These are phyloP conservation scores for Claviceps arundinis DNA, from an alignment of 2,329 filamentous ascomycete genomes.

Conservation along the genomic window DNA sequence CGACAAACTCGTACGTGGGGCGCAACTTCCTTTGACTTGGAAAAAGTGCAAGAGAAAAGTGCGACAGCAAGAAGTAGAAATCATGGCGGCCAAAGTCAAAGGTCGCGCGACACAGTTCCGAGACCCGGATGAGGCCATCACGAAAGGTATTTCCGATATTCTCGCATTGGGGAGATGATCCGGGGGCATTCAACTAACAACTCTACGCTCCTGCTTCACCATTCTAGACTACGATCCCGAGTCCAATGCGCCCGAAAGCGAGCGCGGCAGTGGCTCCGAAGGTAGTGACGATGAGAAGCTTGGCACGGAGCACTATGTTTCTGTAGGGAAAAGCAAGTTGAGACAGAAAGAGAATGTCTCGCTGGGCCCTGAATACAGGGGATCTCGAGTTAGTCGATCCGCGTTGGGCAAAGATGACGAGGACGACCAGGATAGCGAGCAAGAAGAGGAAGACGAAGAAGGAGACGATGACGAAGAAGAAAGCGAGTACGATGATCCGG, in stretches of 20 bases:
- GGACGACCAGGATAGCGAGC: constrained; percentile 14
- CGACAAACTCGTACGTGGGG: constrained; percentile 20
- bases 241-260: constrained; percentile 44
- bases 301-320: constrained; percentile 77
- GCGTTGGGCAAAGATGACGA: constrained; percentile 45
- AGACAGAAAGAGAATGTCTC: constrained; percentile 55
- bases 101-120: constrained; percentile 47
- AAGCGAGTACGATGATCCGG: constrained; percentile 43
- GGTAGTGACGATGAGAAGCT: constrained; percentile 37
- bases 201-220: neutral
- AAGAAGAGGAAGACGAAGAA: constrained; percentile 23
- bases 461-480: constrained; percentile 31
- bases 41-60: constrained; percentile 6
- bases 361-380: constrained; percentile 70
- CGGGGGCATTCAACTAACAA: neutral
- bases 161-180: neutral
- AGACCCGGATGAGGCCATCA: constrained; percentile 47
- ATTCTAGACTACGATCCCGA: constrained; percentile 70
- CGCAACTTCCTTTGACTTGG: neutral
- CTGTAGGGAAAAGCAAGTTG: constrained; percentile 74
- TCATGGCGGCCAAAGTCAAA: constrained; percentile 39
- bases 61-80: constrained; percentile 1
- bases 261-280: constrained; percentile 36
- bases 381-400: constrained; percentile 59
- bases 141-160: constrained; percentile 38